Evolutionary conservation across 768 basidiomycete genomes (phyloP).

Genomic region (Phaeotremella fagi): DNA sequence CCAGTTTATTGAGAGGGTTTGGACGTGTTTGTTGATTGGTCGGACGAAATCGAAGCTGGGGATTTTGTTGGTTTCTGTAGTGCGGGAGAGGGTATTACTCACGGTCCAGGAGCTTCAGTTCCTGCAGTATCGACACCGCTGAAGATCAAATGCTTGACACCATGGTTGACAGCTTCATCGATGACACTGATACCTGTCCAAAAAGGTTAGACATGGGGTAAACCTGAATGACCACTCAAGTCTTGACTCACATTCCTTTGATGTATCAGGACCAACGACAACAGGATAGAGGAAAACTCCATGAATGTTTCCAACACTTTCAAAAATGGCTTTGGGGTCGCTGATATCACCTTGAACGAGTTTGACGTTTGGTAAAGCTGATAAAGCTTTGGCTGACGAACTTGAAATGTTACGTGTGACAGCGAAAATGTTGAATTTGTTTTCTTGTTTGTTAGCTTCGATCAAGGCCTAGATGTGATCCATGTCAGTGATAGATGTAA

Average conservation of each 20-base stretch:
- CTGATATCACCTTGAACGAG: constrained; percentile 13
- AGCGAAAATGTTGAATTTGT: constrained; percentile 12
- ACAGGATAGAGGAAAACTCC: constrained; percentile 6
- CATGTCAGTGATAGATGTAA: no score
- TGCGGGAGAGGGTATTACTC: no score
- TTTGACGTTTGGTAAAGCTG: constrained; percentile 3
- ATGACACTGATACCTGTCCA: constrained; percentile 2
- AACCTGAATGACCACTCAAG: not conserved
- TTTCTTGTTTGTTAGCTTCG: not conserved
- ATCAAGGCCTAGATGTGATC: no score
- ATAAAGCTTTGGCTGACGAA: constrained; percentile 5
- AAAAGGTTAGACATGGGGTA: not conserved
- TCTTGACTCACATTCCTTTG: not conserved
- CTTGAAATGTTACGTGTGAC: constrained; percentile 11
- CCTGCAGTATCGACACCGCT: constrained; percentile 10
- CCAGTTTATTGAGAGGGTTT: constrained; percentile 2
- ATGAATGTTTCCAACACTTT: constrained; percentile 2
- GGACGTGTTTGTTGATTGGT: constrained; percentile 2
- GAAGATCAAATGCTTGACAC: constrained; percentile 21
- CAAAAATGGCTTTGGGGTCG: constrained; percentile 9
- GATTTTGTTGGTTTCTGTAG: no score
- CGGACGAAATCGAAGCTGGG: constrained; percentile 13
- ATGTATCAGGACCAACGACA: not conserved
- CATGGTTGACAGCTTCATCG: constrained; percentile 9
- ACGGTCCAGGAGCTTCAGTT: not conserved